Conservation (phyloP, 2,329 filamentous ascomycete genomes). For the Tolypocladium amazonense region DNA sequence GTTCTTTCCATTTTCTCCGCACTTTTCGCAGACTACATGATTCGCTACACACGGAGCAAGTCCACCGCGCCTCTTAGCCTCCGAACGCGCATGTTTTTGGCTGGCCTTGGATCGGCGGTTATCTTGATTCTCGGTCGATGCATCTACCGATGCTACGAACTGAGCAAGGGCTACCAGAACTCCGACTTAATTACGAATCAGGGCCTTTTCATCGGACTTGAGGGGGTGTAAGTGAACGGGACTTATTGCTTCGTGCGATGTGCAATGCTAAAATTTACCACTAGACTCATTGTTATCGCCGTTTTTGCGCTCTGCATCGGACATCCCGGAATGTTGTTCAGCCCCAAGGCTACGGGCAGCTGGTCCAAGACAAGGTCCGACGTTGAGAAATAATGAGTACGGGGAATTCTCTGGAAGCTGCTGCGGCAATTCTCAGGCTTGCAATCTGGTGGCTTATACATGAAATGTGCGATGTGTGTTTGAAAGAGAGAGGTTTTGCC, state of each 20-base stretch:
- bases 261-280: constrained; percentile 3
- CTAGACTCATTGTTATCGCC: constrained; percentile 23
- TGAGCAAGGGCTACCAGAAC: constrained; percentile 47
- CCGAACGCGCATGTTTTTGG: constrained; percentile 33
- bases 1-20: constrained; percentile 41
- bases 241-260: not conserved
- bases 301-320: constrained; percentile 24
- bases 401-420: not conserved
- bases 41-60: constrained; percentile 22
- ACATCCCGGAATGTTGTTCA: constrained; percentile 22
- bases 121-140: constrained; percentile 50
- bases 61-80: constrained; percentile 7
- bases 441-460: not conserved
- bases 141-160: constrained; percentile 53
- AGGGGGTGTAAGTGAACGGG: constrained; percentile 30
- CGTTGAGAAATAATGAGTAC: not conserved
- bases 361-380: not conserved
- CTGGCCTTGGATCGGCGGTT: constrained; percentile 41
- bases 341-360: not conserved
- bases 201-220: constrained; percentile 40
- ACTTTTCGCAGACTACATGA: constrained; percentile 36
- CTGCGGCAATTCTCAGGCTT: not conserved
- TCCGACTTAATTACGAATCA: constrained; percentile 43
- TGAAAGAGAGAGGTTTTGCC: not conserved
- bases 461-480: not conserved